Evolutionary conservation across 805 yeast genomes (phyloP).

Genomic region (Candida berthetii): DNA sequence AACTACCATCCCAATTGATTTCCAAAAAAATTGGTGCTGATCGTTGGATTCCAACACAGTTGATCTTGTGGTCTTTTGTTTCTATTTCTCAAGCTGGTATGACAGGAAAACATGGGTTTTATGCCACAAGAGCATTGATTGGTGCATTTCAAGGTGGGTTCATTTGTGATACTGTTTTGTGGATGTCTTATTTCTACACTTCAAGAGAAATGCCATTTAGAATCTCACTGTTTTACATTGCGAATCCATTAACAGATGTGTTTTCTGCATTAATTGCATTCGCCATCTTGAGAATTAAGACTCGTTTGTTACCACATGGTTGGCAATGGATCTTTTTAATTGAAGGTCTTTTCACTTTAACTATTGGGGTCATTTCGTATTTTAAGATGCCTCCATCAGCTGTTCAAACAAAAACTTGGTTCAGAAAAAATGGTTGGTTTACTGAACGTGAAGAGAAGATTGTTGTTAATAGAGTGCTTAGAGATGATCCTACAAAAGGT

Average conservation of each 20-base stretch:
- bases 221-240: slow-evolving; percentile 54
- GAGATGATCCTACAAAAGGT: slow-evolving; percentile 62
- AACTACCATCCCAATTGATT: slow-evolving; percentile 60
- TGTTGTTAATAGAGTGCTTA: slow-evolving; percentile 47
- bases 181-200: slow-evolving; percentile 64
- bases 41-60: slow-evolving; percentile 53
- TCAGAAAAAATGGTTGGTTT: slow-evolving; percentile 44
- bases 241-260: slow-evolving; percentile 42
- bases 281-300: slow-evolving; percentile 47
- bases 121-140: slow-evolving; percentile 41
- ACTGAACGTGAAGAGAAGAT: slow-evolving; percentile 51
- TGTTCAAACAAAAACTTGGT: slow-evolving; percentile 44
- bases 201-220: slow-evolving; percentile 51
- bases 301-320: slow-evolving; percentile 36
- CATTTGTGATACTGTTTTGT: slow-evolving; percentile 56
- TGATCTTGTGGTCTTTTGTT: slow-evolving; percentile 50
- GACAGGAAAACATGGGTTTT: slow-evolving; percentile 33
- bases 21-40: slow-evolving; percentile 63
- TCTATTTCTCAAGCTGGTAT: slow-evolving; percentile 46
- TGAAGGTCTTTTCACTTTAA: slow-evolving; percentile 53
- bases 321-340: slow-evolving; percentile 67
- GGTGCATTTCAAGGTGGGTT: slow-evolving; percentile 67
- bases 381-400: slow-evolving; percentile 51
- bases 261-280: slow-evolving; percentile 42
- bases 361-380: slow-evolving; percentile 41